Base-by-base conservation (phyloP, 2,329 filamentous ascomycete species). In the Tolypocladium capitatum region DNA sequence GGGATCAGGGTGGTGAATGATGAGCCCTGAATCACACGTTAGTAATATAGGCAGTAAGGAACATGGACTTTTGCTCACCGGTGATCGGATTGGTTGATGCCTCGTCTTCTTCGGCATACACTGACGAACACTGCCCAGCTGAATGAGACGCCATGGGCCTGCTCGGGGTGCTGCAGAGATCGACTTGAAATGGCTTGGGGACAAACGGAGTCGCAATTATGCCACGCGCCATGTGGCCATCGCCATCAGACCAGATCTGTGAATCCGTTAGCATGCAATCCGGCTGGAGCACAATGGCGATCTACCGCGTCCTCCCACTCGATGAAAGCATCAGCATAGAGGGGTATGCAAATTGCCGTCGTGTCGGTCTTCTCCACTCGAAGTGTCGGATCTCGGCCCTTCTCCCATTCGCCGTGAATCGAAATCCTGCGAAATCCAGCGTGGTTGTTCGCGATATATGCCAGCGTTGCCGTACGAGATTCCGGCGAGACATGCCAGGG, bases 361-460 rank as follows among this genome's bases (percentile, higher is more conserved):
- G 62, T 58, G 46, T 80, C 74, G 1, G 55, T 51, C 18, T 60
- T 51, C 27, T 67, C 68, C 1, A 76, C 56, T 1, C 60, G 52
- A 2, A 77, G 48, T 1, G 56, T 52, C 1, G 72, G 67, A 1
- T 61, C 51, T 16, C 65, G 45, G 3, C 65, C 64, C 33, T 55
- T 58, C 1, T 53, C 52, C 67, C 67, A 71, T 0, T 59, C 41
- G 0, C 55, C 57, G 2, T 60, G 51, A 18, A 79, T 56, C 0
- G 69, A 69, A 42, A 80, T 53, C 36, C 66, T 66, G 18, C 75
- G 69, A 53, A 80, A 80, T 1, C 76, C 76, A 41, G 80, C 68
- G 48, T 78, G 71, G 52, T 75, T 72, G 33, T 63, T 66, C 1
- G 72, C 63, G 10, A 75, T 58, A 52, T 76, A 78, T 0, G 74